A percentile compares a stretch with the other conserved stretches of the same genome.
Conservation (phyloP, 2,329 filamentous ascomycete species). For the Pezizomycotina sp. region DNA sequence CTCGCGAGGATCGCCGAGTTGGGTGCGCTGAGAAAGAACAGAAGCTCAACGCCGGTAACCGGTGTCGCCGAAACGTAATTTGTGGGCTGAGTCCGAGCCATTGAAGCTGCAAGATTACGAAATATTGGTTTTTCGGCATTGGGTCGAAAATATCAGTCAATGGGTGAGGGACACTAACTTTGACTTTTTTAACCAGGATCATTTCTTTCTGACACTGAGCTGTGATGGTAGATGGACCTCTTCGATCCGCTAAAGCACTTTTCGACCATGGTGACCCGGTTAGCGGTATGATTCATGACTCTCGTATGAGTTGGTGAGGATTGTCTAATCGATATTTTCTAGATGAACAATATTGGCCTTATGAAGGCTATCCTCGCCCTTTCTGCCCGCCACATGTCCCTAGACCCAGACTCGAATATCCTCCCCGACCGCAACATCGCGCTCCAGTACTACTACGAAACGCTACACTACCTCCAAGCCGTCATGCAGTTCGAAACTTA, state of each 20-base stretch:
- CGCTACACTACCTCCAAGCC: constrained; percentile 43
- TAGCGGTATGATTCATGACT: constrained; percentile 25
- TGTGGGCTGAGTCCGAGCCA: too few relatives aligned
- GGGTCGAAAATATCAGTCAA: constrained; percentile 22
- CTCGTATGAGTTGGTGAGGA: constrained; percentile 21
- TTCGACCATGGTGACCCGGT: constrained; percentile 27
- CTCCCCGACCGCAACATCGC: constrained; percentile 30
- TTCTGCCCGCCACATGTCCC: constrained; percentile 37
- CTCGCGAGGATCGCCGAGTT: too few relatives aligned
- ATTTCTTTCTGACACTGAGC: background rate
- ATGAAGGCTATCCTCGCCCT: constrained; percentile 43
- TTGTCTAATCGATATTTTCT: constrained; percentile 28
- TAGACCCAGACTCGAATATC: constrained; percentile 26
- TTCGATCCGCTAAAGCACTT: constrained; percentile 28
- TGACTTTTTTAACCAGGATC: background rate
- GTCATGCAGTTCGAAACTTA: constrained; percentile 44
- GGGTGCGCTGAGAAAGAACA: too few relatives aligned
- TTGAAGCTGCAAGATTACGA: too few relatives aligned
- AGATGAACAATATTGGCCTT: constrained; percentile 39
- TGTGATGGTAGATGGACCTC: constrained; percentile 25
- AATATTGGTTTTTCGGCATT: constrained; percentile 22
- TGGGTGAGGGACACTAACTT: constrained; percentile 17
- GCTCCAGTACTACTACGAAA: constrained; percentile 45
- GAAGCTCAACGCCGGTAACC: too few relatives aligned
- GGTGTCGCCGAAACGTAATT: too few relatives aligned